Conservation (phyloP, 805 yeast genomes). For the Hanseniaspora hatyaiensis region DNA sequence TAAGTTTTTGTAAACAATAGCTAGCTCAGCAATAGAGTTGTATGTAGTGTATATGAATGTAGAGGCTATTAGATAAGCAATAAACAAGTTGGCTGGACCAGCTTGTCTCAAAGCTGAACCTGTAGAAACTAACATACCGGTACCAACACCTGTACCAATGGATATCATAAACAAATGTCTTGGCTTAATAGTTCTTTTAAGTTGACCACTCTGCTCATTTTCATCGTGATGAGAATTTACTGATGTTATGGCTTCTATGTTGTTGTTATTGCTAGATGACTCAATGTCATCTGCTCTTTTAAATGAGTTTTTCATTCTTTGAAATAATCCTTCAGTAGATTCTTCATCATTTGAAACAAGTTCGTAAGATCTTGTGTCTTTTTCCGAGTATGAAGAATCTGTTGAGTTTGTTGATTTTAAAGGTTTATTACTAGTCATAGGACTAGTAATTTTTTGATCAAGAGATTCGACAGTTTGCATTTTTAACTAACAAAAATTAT, state of each 20-base stretch:
- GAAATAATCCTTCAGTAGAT: not conserved
- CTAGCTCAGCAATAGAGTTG: constrained; percentile 54
- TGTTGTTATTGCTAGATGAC: constrained; percentile 4
- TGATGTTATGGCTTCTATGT: constrained; percentile 32
- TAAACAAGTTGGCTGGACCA: constrained; percentile 52
- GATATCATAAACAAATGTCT: constrained; percentile 67
- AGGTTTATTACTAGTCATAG: not conserved
- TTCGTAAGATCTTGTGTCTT: not conserved
- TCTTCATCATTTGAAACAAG: not conserved
- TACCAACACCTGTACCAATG: constrained; percentile 63
- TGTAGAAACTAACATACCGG: constrained; percentile 61
- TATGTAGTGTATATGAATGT: constrained; percentile 49
- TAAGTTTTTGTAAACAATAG: constrained; percentile 49
- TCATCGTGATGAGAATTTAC: constrained; percentile 29
- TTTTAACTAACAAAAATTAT: no score
- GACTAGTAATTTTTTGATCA: not conserved
- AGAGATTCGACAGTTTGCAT: not conserved
- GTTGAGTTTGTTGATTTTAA: not conserved
- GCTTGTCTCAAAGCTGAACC: constrained; percentile 47
- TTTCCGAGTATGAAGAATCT: not conserved
- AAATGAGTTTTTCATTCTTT: constrained; percentile 26
- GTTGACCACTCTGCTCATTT: constrained; percentile 33
- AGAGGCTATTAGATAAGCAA: constrained; percentile 51
- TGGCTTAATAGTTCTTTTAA: constrained; percentile 28
- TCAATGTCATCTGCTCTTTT: constrained; percentile 29